Base-by-base conservation (phyloP, 805 yeast species). In the Schwanniomyces occidentalis region DNA sequence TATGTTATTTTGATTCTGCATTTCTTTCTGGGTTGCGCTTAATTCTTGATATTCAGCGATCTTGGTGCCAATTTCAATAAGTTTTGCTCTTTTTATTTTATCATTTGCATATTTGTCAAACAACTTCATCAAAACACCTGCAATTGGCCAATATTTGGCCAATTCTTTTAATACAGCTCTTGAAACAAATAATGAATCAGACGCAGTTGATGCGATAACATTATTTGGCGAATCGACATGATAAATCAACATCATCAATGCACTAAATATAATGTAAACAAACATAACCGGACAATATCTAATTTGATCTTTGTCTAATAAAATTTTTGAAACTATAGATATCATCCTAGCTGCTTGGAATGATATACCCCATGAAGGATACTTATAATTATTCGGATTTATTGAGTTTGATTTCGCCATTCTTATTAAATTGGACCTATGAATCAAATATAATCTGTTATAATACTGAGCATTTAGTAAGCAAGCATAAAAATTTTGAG, bases 341-440 rank as follows among this genome's bases (percentile, higher is more conserved):
- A 85, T 78, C 78, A 82, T 79, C 48, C 85, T 76, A 1, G 93
- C 88, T 1, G 90, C 85, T 56, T 82, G 87, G 66, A 83, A 84
- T 2, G 88, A 84, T 38, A 84, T 82, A 7, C 89, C 86, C 82
- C 86, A 79, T n/a, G 84, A 76, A 5, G 87, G 86, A 52, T 78
- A 80, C 45, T 53, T 68, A 60, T 60, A 70, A 50, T 65, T 70
- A 43, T 56, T 61, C 10, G 71, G 70, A 35, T 58, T 58, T 2
- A 69, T 58, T 2, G 69, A 58, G 8, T 61, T 56, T 16, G 68
- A 58, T 36, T 61, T 49, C 13, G 73, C 73, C 73, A 68, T 69
- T 38, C 74, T 63, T 22, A 75, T 60, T 49, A 82, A 75, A 48
- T 82, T 82, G 5, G 87, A 78, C 37, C 89, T 70, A 51, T 85